Base-by-base conservation (phyloP, 208 protist species). In the Herpetomonas samuelpessoai region DNA sequence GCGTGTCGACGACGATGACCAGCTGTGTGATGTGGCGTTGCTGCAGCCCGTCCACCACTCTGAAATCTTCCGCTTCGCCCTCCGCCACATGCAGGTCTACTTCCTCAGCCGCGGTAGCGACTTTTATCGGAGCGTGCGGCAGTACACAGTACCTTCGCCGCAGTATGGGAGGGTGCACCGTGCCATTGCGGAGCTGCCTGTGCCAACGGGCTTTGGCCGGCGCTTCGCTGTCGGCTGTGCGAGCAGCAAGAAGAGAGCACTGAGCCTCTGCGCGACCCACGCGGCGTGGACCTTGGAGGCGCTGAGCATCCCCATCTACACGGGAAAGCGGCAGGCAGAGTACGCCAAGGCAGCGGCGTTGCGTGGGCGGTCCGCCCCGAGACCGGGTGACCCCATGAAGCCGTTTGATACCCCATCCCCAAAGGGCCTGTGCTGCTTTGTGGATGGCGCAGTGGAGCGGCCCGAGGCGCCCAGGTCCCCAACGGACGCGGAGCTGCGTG, bases 211-310 rank as follows among this genome's bases (percentile, higher is more conserved):
- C 28, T 89, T 79, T 65, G 82, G 82, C 19, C 62, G 57, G 30
- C 83, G 82, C 10, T 71, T 81, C 48, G 86, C 75, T 30, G 81
- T 96, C 2, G 90, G 80, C 4, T 84, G 80, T 55, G 83, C 74
- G n/a, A 54, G 54, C 35, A 69, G 58, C 24, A 90, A 90, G 68
- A 67, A 74, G 38, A 57, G 71, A 0, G 81, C 90, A 2, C 65
- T 72, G 31, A 14, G 51, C 6, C 67, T 92, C 12, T 93, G 84
- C 54, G 77, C 75, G 21, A 80, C 74, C 71, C 90, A 96, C 61
- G 76, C 61, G 0, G 29, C 76, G 46, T 57, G 52, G 41, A 74
- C 78, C 19, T 59, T 96, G 45, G 78, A 86, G 24, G 68, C 67
- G 1, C 68, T 96, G 19, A 56, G 73, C 12, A 74, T 96, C 16